Evolutionary conservation across 2,329 filamentous ascomycete genomes (phyloP).

Genomic region (Penicillium sp.): DNA sequence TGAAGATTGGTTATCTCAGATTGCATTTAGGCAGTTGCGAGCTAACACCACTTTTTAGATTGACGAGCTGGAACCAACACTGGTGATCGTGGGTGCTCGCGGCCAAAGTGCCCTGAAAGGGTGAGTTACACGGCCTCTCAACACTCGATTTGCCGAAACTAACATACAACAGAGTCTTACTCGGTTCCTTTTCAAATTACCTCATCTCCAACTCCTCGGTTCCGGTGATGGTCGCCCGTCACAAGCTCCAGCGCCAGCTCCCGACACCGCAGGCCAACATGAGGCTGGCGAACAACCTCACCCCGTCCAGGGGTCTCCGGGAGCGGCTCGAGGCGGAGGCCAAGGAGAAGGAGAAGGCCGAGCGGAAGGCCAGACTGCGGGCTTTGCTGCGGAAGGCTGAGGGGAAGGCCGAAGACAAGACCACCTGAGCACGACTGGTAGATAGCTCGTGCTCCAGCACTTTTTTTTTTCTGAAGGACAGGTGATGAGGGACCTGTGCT

Average conservation of each 20-base stretch:
- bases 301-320: constrained; percentile 64
- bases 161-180: constrained; percentile 67
- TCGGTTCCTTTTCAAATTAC: constrained; percentile 97
- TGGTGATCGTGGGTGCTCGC: constrained; percentile 90
- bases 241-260: constrained; percentile 82
- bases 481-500: background rate
- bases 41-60: constrained; percentile 56
- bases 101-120: constrained; percentile 91
- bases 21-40: background rate
- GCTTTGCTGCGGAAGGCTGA: background rate
- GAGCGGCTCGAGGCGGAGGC: constrained; percentile 55
- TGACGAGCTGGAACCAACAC: constrained; percentile 83
- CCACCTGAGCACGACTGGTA: background rate
- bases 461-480: background rate
- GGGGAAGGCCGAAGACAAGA: background rate
- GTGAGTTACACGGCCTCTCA: constrained; percentile 53
- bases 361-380: background rate
- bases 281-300: constrained; percentile 79
- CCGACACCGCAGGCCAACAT: constrained; percentile 68
- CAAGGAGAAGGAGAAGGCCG: background rate
- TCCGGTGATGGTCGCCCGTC: constrained; percentile 96
- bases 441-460: background rate
- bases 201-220: constrained; percentile 95
- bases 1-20: constrained; percentile 16
- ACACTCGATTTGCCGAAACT: constrained; percentile 2